Percentiles rank a stretch among this genome's conserved stretches.
Evolutionary conservation across 1,139 yeast genomes (phyloP).

Genomic region (Chernovozyma aurita): DNA sequence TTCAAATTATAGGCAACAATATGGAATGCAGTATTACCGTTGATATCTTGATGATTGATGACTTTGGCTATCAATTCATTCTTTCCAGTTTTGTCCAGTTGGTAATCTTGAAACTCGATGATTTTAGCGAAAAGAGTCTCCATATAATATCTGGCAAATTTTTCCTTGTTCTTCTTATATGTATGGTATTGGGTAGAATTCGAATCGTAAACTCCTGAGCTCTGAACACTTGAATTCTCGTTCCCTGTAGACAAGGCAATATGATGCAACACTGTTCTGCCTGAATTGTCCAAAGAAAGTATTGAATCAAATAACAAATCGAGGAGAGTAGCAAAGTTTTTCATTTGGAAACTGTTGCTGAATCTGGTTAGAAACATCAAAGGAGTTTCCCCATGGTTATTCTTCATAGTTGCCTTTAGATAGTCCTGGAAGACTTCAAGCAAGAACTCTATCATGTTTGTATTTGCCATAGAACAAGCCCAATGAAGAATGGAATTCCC

Average conservation of each 20-base stretch:
- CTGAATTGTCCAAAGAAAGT: conserved; percentile 62
- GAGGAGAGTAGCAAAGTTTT: conserved; percentile 68
- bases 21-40: conserved; percentile 88
- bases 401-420: conserved; percentile 61
- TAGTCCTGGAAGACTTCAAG: conserved; percentile 42
- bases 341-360: conserved; percentile 76
- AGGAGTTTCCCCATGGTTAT: conserved; percentile 81
- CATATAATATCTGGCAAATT: conserved; percentile 77
- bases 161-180: conserved; percentile 49
- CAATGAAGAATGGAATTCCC: conserved; percentile 95
- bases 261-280: conserved; percentile 79
- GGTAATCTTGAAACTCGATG: conserved; percentile 23
- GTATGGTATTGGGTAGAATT: conserved; percentile 16
- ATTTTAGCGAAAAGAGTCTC: conserved; percentile 69
- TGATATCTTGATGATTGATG: conserved; percentile 71
- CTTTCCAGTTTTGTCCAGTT: conserved; percentile 11
- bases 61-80: conserved; percentile 54
- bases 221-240: conserved; percentile 10
- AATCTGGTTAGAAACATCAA: conserved; percentile 84
- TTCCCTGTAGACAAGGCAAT: conserved; percentile 49
- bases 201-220: neutral
- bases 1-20: conserved; percentile 75
- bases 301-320: conserved; percentile 76
- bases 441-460: conserved; percentile 67
- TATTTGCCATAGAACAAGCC: conserved; percentile 90